Conservation (phyloP, 331 rosid genomes). For the Malus hybrid region DNA sequence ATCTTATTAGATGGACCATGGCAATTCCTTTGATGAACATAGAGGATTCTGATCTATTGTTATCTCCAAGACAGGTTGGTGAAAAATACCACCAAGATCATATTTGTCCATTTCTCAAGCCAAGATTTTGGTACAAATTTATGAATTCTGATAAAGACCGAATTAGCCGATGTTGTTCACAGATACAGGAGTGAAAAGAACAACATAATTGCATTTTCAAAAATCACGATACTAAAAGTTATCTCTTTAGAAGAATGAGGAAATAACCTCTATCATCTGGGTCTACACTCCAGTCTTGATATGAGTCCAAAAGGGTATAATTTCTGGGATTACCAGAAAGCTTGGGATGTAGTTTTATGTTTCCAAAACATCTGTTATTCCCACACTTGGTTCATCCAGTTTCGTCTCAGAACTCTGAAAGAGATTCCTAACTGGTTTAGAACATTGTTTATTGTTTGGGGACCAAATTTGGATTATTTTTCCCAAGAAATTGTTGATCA, state of each 20-base stretch:
- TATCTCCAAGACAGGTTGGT: background rate
- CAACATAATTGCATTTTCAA: too few relatives aligned
- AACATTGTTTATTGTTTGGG: background rate
- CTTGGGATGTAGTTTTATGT: background rate
- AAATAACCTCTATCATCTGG: too few relatives aligned
- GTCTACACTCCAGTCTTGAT: background rate
- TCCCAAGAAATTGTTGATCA: background rate
- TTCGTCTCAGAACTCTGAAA: background rate
- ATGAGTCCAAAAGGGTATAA: background rate
- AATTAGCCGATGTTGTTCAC: too few relatives aligned
- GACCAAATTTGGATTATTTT: background rate
- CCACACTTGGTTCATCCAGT: too few relatives aligned
- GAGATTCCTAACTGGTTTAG: background rate
- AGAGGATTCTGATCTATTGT: too few relatives aligned
- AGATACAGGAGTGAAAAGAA: too few relatives aligned
- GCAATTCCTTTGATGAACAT: background rate
- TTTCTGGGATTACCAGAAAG: background rate
- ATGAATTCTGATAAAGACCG: too few relatives aligned
- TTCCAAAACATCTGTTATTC: background rate
- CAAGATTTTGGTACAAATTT: too few relatives aligned
- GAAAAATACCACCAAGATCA: too few relatives aligned
- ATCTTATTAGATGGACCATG: background rate
- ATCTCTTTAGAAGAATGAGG: too few relatives aligned
- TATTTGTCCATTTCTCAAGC: too few relatives aligned
- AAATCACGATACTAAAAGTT: too few relatives aligned